Evolutionary conservation across 805 yeast genomes (phyloP), one percentile per base, ranked within the genome.

Genomic region (Naumovozyma dairenensis): DNA sequence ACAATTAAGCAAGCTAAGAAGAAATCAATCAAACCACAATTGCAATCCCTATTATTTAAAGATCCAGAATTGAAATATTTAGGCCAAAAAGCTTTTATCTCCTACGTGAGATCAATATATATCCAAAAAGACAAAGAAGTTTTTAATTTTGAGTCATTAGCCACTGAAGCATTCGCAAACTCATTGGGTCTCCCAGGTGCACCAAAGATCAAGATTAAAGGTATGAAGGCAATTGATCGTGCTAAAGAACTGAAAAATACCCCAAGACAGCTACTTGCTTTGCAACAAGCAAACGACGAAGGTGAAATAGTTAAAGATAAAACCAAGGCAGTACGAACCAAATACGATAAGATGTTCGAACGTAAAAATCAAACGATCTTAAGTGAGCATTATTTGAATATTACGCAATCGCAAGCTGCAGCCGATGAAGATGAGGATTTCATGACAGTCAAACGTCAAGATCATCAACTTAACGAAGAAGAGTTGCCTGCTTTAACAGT

Each of bases 181-280:
- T 81, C 95, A 4, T 59, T 87, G 31, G 99, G 99, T 7, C 68
- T 92, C 28, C 96, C 97, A 1, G 95, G 96, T 35, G 95, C 95
- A 3, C 99, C 99, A 28, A 79, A 82, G 48, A 80, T 92, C 48
- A 86, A 84, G 54, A 70, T 89, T 36, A 65, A 65, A 27, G 80
- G 77, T 12, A 59, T 55, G 51, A 56, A 48, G 21, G 59, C 65
- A 16, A 49, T 67, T 21, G 55, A 57, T 34, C 64, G 60, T 43
- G 63, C 69, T 17, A 84, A 84, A 51, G 85, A 77, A 45, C 62
- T 73, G 62, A 89, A 89, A 59, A 89, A 89, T 55, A 74, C 78
- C 17, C 77, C 94, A 1, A 72, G 95, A 49, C 76, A 77, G 44
- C 60, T 87, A 42, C 48, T 72, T 30, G 67, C 70, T 5, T 60